Evolutionary conservation across 352 stramenopile genomes (phyloP).

Genomic region (Phytophthora multivora): DNA sequence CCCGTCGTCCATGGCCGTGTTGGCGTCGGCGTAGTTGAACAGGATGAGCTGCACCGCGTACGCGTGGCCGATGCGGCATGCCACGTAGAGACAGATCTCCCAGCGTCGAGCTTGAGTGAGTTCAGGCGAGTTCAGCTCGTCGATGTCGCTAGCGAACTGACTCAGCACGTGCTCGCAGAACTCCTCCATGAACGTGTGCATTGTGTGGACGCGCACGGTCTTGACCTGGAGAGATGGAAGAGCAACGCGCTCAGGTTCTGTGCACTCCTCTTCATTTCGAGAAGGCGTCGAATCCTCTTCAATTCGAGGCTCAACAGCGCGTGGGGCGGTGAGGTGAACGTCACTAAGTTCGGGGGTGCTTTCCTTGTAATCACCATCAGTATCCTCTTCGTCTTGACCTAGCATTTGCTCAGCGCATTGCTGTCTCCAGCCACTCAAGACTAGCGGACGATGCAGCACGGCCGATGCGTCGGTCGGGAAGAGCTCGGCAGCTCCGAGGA

Average conservation of each 20-base stretch:
- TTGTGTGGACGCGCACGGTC: conserved; percentile 62
- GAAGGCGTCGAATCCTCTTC: conserved; percentile 8
- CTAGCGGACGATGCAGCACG: conserved; percentile 48
- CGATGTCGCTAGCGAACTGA: conserved; percentile 70
- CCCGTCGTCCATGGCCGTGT: conserved; percentile 61
- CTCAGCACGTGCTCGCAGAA: conserved; percentile 72
- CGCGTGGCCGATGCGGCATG: conserved; percentile 71
- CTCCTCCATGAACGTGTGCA: conserved; percentile 83
- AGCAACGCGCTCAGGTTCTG: conserved; percentile 5
- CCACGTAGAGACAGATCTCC: conserved; percentile 77
- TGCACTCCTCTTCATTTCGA: conserved; percentile 12
- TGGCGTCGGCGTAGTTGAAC: conserved; percentile 74
- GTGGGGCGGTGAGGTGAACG: conserved; percentile 19
- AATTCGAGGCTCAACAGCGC: conserved; percentile 15
- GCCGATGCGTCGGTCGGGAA: conserved; percentile 37
- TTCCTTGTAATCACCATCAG: conserved; percentile 5
- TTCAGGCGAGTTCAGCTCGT: conserved; percentile 48
- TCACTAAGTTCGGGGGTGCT: conserved; percentile 21
- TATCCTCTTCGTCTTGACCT: conserved; percentile 36
- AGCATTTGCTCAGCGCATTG: conserved; percentile 59
- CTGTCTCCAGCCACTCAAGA: conserved; percentile 58
- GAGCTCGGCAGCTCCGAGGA: conserved; percentile 53
- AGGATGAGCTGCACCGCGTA: conserved; percentile 78
- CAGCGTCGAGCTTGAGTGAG: conserved; percentile 62
- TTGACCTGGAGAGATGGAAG: conserved; percentile 66